These are phyloP conservation scores for Aquilaria agallochum DNA, from an alignment of 441 rosid species.

Conservation along the genomic window DNA sequence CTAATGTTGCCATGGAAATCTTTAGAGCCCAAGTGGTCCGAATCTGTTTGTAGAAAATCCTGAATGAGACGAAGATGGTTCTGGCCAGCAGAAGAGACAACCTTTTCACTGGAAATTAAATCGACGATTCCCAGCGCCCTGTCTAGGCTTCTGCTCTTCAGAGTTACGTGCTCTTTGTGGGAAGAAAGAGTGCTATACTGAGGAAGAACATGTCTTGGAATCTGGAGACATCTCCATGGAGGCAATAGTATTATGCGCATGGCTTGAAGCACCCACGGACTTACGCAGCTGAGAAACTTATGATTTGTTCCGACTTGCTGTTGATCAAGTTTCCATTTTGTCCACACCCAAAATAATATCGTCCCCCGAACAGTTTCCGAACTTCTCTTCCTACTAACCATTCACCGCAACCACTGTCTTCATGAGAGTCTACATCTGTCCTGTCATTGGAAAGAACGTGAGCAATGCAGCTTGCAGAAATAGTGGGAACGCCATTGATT, in stretches of 20 bases:
- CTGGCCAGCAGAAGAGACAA: constrained; percentile 9
- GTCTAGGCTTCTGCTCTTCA: constrained; percentile 28
- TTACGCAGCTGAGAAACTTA: not conserved
- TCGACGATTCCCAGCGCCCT: constrained; percentile 49
- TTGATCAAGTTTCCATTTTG: not conserved
- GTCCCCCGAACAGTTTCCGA: constrained; percentile 47
- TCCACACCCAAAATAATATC: constrained; percentile 35
- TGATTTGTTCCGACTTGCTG: too few relatives aligned
- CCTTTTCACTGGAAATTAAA: constrained; percentile 33
- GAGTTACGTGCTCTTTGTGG: constrained; percentile 12
- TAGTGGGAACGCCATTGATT: constrained; percentile 67
- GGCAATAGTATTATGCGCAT: constrained; percentile 18
- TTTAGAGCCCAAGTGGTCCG: constrained; percentile 16
- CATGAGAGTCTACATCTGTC: constrained; percentile 22
- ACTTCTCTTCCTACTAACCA: constrained; percentile 89
- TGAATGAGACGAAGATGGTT: constrained; percentile 56
- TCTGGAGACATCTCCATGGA: constrained; percentile 7
- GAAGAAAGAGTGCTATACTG: constrained; percentile 30
- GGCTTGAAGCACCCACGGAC: constrained; percentile 14
- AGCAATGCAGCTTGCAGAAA: constrained; percentile 17
- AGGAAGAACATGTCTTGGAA: not conserved
- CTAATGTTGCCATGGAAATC: constrained; percentile 15
- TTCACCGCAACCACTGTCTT: constrained; percentile 46
- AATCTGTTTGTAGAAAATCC: constrained; percentile 40
- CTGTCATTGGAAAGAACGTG: constrained; percentile 15